Percentiles rank a stretch among this genome's conserved stretches.
These are phyloP conservation scores for Arabis hirsuta DNA, from an alignment of 345 rosid genomes.

Conservation along the genomic window DNA sequence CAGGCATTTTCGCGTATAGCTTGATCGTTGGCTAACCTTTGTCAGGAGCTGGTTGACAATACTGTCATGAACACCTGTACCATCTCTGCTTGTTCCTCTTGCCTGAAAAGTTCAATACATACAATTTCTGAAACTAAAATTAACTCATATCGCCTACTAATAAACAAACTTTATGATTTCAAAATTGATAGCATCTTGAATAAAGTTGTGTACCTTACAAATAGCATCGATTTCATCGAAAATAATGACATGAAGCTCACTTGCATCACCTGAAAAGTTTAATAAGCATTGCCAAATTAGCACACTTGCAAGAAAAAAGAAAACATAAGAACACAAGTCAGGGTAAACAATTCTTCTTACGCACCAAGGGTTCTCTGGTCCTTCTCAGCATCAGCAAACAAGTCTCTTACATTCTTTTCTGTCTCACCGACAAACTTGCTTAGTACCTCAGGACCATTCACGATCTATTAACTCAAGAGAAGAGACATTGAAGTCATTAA, in stretches of 20 bases:
- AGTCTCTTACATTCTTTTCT: conserved; percentile 86
- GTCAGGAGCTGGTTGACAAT: conserved; percentile 91
- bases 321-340: conserved; percentile 24
- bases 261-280: conserved; percentile 71
- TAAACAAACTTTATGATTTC: no score
- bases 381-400: conserved; percentile 92
- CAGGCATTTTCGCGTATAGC: not conserved
- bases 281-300: conserved; percentile 17
- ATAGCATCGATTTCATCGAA: conserved; percentile 98
- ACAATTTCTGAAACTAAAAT: not conserved
- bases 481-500: not conserved
- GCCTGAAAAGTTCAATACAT: conserved; percentile 53
- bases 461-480: conserved; percentile 55
- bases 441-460: conserved; percentile 94
- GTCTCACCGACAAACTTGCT: conserved; percentile 97
- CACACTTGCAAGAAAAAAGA: not conserved
- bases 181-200: no score
- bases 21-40: conserved; percentile 59
- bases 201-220: conserved; percentile 68
- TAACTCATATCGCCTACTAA: no score
- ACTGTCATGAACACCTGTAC: conserved; percentile 93
- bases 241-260: conserved; percentile 90
- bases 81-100: conserved; percentile 90
- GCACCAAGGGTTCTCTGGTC: conserved; percentile 78
- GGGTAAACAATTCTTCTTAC: conserved; percentile 30